phyloP scores from a whole-genome alignment of 352 stramenopile genomes.

The Phytophthora lateralis region DNA sequence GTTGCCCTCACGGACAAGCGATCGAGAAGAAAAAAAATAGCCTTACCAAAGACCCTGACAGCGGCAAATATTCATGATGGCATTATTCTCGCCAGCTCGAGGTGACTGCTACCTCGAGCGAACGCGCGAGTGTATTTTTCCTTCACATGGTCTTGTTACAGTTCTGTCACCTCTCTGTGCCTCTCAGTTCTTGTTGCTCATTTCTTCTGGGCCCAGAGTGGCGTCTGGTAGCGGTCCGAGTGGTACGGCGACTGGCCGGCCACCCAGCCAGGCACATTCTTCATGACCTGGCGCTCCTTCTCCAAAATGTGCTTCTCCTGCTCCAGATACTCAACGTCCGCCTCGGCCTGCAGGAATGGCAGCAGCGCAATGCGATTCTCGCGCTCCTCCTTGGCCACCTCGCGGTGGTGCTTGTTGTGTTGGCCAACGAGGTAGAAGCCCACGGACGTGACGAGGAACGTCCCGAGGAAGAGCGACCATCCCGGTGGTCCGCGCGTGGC shows the following conservation, averaged over 20 bases:
- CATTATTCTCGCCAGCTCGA: slow-evolving; percentile 23
- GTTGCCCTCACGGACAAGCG: slow-evolving; percentile 4
- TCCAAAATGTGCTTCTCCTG: slow-evolving; percentile 89
- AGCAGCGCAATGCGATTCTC: slow-evolving; percentile 93
- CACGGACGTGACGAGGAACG: slow-evolving; percentile 71
- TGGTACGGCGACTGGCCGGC: slow-evolving; percentile 91
- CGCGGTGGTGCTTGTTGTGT: slow-evolving; percentile 75
- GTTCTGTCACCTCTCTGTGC: slow-evolving; percentile 10
- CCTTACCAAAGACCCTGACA: slow-evolving; percentile 17
- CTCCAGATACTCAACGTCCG: slow-evolving; percentile 91
- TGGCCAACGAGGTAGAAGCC: slow-evolving; percentile 82
- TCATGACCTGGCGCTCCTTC: slow-evolving; percentile 95
- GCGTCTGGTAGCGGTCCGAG: slow-evolving; percentile 81
- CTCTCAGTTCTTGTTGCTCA: slow-evolving; percentile 27
- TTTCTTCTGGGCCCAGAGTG: slow-evolving; percentile 83
- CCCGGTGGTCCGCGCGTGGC: slow-evolving; percentile 73
- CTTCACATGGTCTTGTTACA: slow-evolving; percentile 35
- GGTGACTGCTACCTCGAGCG: slow-evolving; percentile 9
- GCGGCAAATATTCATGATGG: slow-evolving; percentile 25
- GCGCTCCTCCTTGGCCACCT: slow-evolving; percentile 83
- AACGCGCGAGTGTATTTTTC: slow-evolving; percentile 28
- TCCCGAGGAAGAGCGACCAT: slow-evolving; percentile 80
- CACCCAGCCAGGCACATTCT: slow-evolving; percentile 93
- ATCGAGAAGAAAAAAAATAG: slow-evolving; percentile 21
- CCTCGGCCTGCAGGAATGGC: slow-evolving; percentile 95